A percentile compares a stretch with the other conserved stretches of the same genome.
Conservation (phyloP, 1,284 basidiomycete species). For the Ganoderma sp. region DNA sequence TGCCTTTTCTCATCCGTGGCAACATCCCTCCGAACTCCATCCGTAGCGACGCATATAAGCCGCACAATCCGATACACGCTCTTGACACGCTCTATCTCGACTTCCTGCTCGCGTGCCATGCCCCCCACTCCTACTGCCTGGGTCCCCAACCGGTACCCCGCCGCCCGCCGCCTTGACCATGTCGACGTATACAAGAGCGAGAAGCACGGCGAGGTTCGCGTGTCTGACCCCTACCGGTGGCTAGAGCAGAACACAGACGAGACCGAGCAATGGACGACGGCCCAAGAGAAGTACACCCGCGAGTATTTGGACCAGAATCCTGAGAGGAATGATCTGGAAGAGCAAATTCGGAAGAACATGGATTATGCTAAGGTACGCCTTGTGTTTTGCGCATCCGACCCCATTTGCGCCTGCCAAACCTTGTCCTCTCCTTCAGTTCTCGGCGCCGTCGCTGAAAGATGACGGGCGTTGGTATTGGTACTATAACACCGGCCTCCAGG, state of each 20-base stretch:
- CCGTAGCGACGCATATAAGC: conserved; percentile 30
- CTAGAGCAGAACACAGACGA: conserved; percentile 67
- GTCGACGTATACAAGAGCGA: conserved; percentile 74
- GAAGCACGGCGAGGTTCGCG: conserved; percentile 59
- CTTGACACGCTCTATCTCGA: conserved; percentile 26
- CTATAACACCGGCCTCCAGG: conserved; percentile 74
- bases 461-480: conserved; percentile 82
- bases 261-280: conserved; percentile 67
- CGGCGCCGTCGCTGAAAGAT: conserved; percentile 61
- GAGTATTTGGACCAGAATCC: conserved; percentile 65
- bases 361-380: conserved; percentile 70
- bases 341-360: conserved; percentile 64
- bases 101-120: conserved; percentile 31
- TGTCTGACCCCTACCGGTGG: conserved; percentile 79
- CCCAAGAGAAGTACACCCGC: conserved; percentile 67
- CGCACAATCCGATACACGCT: conserved; percentile 19
- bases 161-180: conserved; percentile 65
- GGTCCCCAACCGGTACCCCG: conserved; percentile 61
- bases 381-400: conserved; percentile 17
- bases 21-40: conserved; percentile 33
- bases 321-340: conserved; percentile 62
- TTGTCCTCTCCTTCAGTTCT: conserved; percentile 51
- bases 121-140: conserved; percentile 43
- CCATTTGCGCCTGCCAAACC: conserved; percentile 9
- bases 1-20: conserved; percentile 28